These are phyloP conservation scores for Tolypocladium endophyticum DNA, from an alignment of 2,329 filamentous ascomycete species.

Conservation along the genomic window DNA sequence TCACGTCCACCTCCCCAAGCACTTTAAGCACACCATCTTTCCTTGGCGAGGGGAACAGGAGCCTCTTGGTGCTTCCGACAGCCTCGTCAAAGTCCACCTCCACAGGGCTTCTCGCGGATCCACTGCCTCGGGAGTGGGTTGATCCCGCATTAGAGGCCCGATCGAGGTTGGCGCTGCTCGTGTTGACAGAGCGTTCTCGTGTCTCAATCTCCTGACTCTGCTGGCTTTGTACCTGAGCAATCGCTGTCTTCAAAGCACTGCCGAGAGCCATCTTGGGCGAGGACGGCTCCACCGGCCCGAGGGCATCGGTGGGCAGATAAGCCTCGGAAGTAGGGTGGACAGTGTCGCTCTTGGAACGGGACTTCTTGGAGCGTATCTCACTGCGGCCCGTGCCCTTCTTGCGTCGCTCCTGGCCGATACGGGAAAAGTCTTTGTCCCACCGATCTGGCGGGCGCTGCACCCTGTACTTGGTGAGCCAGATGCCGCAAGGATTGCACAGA, in stretches of 20 bases:
- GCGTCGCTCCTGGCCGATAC: slow-evolving; percentile 39
- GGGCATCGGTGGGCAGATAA: slow-evolving; percentile 41
- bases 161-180: slow-evolving; percentile 6
- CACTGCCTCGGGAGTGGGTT: slow-evolving; percentile 43
- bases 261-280: slow-evolving; percentile 16
- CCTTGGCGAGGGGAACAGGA: slow-evolving; percentile 69
- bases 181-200: not conserved
- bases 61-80: slow-evolving; percentile 49
- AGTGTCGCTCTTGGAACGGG: slow-evolving; percentile 36
- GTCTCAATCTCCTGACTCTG: not conserved
- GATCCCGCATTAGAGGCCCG: slow-evolving; percentile 25
- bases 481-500: slow-evolving; percentile 90
- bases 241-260: slow-evolving; percentile 8
- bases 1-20: slow-evolving; percentile 46
- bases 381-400: slow-evolving; percentile 33
- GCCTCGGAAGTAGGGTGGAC: slow-evolving; percentile 42
- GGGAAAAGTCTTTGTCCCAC: slow-evolving; percentile 60
- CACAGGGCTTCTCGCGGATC: slow-evolving; percentile 47
- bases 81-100: slow-evolving; percentile 36
- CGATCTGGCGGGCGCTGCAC: slow-evolving; percentile 71
- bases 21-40: slow-evolving; percentile 53
- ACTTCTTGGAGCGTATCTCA: slow-evolving; percentile 34
- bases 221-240: slow-evolving; percentile 1
- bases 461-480: slow-evolving; percentile 88
- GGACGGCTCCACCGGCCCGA: slow-evolving; percentile 32